A percentile compares a stretch with the other conserved stretches of the same genome.
Evolutionary conservation across 352 stramenopile species (phyloP).

Genomic region (Pythium apleroticum): DNA sequence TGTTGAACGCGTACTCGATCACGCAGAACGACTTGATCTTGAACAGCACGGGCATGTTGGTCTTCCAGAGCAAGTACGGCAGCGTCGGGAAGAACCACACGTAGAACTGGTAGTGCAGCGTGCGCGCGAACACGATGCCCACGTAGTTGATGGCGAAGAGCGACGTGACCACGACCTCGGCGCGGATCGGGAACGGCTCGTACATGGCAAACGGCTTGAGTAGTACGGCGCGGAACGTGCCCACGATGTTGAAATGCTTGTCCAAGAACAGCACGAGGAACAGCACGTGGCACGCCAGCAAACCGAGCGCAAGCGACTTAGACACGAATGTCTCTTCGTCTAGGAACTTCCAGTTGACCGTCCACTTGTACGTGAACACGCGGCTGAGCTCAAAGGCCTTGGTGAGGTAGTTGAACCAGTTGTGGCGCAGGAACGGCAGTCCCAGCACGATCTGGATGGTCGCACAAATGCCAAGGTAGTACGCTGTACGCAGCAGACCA

Average conservation of each 20-base stretch:
- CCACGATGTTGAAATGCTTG: constrained; percentile 82
- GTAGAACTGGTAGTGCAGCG: constrained; percentile 99
- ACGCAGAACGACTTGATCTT: constrained; percentile 80
- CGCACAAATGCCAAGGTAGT: constrained; percentile 91
- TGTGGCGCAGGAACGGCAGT: constrained; percentile 94
- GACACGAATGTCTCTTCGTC: constrained; percentile 77
- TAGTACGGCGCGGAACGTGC: constrained; percentile 69
- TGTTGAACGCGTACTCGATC: constrained; percentile 94
- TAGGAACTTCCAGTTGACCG: constrained; percentile 97
- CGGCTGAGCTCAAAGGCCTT: constrained; percentile 98
- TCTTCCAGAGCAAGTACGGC: constrained; percentile 93
- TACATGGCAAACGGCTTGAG: constrained; percentile 71
- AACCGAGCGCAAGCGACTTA: constrained; percentile 54
- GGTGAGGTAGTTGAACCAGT: constrained; percentile 94
- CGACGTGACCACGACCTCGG: constrained; percentile 82
- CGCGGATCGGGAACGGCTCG: constrained; percentile 79
- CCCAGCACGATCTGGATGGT: constrained; percentile 91
- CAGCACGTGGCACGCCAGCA: constrained; percentile 60
- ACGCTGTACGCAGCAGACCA: constrained; percentile 73
- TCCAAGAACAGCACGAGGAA: constrained; percentile 78
- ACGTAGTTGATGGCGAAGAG: constrained; percentile 95
- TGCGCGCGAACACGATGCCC: constrained; percentile 95
- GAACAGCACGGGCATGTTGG: constrained; percentile 79
- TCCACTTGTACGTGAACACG: constrained; percentile 99
- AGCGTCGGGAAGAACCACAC: constrained; percentile 96